Evolutionary conservation across 306 rosid species (phyloP).

Genomic region (Leucaena leucocephala): DNA sequence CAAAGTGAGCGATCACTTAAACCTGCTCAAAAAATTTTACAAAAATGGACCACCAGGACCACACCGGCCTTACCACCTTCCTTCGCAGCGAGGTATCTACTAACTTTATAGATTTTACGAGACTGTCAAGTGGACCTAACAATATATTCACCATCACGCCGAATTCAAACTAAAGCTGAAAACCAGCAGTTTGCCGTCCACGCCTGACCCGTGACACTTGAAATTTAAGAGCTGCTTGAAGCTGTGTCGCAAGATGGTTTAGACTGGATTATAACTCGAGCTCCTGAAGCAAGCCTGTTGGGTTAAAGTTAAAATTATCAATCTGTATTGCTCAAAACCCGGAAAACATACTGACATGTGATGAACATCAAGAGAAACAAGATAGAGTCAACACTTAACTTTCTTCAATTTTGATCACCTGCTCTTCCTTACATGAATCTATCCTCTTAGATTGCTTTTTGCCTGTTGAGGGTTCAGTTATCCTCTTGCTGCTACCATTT

Average conservation of each 20-base stretch:
- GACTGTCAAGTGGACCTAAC: conserved; percentile 37
- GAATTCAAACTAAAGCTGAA: conserved; percentile 49
- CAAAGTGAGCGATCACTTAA: conserved; percentile 39
- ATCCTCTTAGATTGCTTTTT: conserved; percentile 60
- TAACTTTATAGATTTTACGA: conserved; percentile 30
- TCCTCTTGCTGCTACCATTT: conserved; percentile 67
- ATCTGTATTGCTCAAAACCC: conserved; percentile 28
- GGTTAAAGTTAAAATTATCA: conserved; percentile 42
- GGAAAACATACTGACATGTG: conserved; percentile 7
- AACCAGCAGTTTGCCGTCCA: conserved; percentile 25
- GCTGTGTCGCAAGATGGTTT: conserved; percentile 50
- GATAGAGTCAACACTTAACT: conserved; percentile 72
- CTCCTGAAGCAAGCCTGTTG: conserved; percentile 99
- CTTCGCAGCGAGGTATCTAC: conserved; percentile 36
- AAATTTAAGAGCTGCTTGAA: conserved; percentile 51
- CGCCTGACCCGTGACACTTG: conserved; percentile 6
- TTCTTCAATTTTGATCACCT: conserved; percentile 93
- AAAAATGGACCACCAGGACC: conserved; percentile 60
- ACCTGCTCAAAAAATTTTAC: conserved; percentile 36
- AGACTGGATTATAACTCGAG: conserved; percentile 94
- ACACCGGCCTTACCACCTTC: conserved; percentile 37
- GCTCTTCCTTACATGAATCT: conserved; percentile 77
- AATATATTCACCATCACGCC: conserved; percentile 47
- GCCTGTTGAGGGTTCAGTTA: conserved; percentile 53
- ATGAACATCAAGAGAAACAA: conserved; percentile 29